Evolutionary conservation across 768 basidiomycete species (phyloP).

Genomic region (Psilocybe subaeruginosa): DNA sequence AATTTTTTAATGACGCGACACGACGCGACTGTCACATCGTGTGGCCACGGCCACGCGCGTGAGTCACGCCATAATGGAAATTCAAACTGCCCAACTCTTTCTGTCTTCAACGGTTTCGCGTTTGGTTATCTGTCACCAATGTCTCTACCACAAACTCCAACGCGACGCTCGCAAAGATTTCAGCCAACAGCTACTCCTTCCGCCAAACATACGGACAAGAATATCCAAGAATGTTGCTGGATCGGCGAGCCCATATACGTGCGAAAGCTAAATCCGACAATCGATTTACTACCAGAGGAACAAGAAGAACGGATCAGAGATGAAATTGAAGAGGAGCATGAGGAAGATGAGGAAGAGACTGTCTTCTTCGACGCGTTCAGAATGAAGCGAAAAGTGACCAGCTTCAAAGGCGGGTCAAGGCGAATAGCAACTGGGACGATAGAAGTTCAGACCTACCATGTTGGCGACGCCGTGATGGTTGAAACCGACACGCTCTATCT

Average conservation of each 20-base stretch:
- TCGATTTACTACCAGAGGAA: constrained; percentile 29
- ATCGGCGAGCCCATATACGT: constrained; percentile 18
- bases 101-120: no score
- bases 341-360: constrained; percentile 29
- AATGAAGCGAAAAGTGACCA: constrained; percentile 31
- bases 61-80: no score
- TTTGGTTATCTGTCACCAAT: neutral
- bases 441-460: constrained; percentile 37
- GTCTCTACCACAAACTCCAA: constrained; percentile 24
- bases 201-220: constrained; percentile 16
- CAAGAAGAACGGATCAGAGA: constrained; percentile 14
- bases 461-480: constrained; percentile 74
- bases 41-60: no score
- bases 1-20: no score
- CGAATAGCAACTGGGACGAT: constrained; percentile 23
- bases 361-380: constrained; percentile 37
- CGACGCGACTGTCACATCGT: no score
- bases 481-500: constrained; percentile 46
- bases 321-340: constrained; percentile 11
- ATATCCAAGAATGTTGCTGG: constrained; percentile 26
- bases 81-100: no score
- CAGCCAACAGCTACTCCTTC: constrained; percentile 29
- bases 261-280: constrained; percentile 18
- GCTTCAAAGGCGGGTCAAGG: constrained; percentile 24
- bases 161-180: constrained; percentile 26